Evolutionary conservation across 257 asterid genomes (phyloP).

Genomic region (Verbena officinalis): DNA sequence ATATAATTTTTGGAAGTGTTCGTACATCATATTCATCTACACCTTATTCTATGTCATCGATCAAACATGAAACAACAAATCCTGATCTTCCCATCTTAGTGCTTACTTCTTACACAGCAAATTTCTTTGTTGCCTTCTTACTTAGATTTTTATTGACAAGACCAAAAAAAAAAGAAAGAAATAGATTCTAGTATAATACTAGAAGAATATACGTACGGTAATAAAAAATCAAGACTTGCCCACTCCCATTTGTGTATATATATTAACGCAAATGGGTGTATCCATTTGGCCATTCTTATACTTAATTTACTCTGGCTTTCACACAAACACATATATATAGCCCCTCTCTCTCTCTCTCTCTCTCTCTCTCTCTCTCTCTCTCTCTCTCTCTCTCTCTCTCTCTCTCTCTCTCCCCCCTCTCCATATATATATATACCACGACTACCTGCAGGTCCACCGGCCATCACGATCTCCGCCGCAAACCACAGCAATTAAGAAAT

Average conservation of each 20-base stretch:
- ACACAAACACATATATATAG: background rate
- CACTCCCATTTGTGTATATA: background rate
- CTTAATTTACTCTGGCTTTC: background rate
- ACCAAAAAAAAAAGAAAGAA: background rate
- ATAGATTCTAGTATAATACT: background rate
- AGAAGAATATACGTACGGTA: background rate
- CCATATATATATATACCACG: too few species aligned
- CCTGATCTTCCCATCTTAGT: background rate
- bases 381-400: too few species aligned
- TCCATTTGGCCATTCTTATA: background rate
- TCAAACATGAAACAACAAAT: background rate
- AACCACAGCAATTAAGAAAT: background rate
- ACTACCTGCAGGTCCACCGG: too few species aligned
- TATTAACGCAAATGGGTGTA: background rate
- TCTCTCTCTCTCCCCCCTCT: too few species aligned
- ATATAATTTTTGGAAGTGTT: too few species aligned
- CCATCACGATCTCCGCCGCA: background rate
- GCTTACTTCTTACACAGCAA: constrained; percentile 4
- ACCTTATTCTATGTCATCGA: background rate
- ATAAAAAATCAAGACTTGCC: constrained; percentile 4
- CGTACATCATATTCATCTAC: too few species aligned
- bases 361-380: background rate
- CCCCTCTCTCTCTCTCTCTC: background rate
- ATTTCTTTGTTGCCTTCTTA: constrained; percentile 4
- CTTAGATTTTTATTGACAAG: background rate